phyloP scores from a whole-genome alignment of 192 early-diverging fungal species.

The Gonapodya prolifera region DNA sequence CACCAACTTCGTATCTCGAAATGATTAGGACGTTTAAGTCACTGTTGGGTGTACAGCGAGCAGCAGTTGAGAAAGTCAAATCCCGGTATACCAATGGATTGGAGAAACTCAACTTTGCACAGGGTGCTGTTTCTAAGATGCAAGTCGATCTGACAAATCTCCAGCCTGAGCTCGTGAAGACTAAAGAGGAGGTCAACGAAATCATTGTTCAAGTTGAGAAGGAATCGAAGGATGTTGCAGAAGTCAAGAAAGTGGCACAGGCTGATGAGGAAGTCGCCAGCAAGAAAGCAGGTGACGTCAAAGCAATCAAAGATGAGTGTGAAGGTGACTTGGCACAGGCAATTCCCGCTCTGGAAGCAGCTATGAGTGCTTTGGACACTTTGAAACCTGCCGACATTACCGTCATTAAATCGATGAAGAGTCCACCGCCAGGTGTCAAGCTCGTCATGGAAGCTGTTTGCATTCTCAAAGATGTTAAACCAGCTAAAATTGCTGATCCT shows the following conservation, averaged over 20 bases:
- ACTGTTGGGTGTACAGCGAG: constrained; percentile 25
- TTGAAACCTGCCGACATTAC: constrained; percentile 46
- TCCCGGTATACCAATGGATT: constrained; percentile 41
- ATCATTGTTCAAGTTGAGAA: constrained; percentile 46
- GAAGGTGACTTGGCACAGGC: constrained; percentile 47
- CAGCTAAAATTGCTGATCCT: constrained; percentile 43
- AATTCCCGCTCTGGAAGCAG: constrained; percentile 40
- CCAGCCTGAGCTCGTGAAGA: constrained; percentile 41
- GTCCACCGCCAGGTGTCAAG: constrained; percentile 43
- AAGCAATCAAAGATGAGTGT: constrained; percentile 44
- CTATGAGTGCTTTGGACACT: constrained; percentile 37
- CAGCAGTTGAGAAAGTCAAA: constrained; percentile 29
- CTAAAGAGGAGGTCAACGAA: constrained; percentile 36
- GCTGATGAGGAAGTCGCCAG: constrained; percentile 45
- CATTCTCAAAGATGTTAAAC: constrained; percentile 50
- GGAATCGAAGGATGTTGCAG: constrained; percentile 40
- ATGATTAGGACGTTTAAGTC: constrained; percentile 43
- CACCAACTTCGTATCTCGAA: constrained; percentile 46
- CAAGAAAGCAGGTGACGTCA: constrained; percentile 37
- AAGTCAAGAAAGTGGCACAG: constrained; percentile 35
- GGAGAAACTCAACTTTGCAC: constrained; percentile 43
- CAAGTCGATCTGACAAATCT: constrained; percentile 41
- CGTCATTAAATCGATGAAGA: constrained; percentile 48
- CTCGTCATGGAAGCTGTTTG: constrained; percentile 50
- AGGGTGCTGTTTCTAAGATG: constrained; percentile 43